A percentile compares a stretch with the other conserved stretches of the same genome.
Conservation (phyloP, 495 filamentous ascomycete genomes). For the Penicillium parvum region DNA sequence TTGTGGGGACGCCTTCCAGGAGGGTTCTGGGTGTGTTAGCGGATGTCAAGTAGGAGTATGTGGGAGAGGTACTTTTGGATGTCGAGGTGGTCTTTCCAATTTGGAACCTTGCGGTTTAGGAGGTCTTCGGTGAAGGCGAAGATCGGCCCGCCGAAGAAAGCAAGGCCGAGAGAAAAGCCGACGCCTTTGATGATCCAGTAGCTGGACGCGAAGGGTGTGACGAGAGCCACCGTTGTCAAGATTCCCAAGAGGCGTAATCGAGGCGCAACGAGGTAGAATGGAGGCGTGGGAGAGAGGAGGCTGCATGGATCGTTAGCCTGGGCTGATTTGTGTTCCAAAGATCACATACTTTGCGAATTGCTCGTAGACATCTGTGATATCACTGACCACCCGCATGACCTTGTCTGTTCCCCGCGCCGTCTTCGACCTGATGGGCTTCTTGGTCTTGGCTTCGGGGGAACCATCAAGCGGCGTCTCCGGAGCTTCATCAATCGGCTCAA, state of each 20-base stretch:
- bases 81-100: conserved; percentile 73
- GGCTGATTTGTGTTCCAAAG: not conserved
- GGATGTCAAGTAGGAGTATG: too few species aligned
- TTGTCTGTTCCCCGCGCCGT: conserved; percentile 74
- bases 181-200: conserved; percentile 69
- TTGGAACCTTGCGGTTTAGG: conserved; percentile 62
- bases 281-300: conserved; percentile 71
- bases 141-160: conserved; percentile 78
- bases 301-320: conserved; percentile 30
- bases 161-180: conserved; percentile 63
- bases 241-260: conserved; percentile 60
- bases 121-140: conserved; percentile 53
- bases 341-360: conserved; percentile 65
- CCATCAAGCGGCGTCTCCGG: conserved; percentile 57
- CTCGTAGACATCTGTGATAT: conserved; percentile 76
- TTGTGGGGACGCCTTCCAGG: conserved; percentile 81
- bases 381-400: conserved; percentile 69
- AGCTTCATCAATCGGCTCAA: conserved; percentile 47
- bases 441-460: conserved; percentile 70
- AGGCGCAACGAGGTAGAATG: conserved; percentile 62
- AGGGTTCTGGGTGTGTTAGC: conserved; percentile 51
- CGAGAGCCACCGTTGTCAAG: conserved; percentile 52
- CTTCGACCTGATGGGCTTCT: conserved; percentile 72
- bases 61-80: conserved; percentile 52
- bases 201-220: conserved; percentile 60